Conservation (phyloP, 129 eudicot genomes). For the Smallanthus sonchifolius region DNA sequence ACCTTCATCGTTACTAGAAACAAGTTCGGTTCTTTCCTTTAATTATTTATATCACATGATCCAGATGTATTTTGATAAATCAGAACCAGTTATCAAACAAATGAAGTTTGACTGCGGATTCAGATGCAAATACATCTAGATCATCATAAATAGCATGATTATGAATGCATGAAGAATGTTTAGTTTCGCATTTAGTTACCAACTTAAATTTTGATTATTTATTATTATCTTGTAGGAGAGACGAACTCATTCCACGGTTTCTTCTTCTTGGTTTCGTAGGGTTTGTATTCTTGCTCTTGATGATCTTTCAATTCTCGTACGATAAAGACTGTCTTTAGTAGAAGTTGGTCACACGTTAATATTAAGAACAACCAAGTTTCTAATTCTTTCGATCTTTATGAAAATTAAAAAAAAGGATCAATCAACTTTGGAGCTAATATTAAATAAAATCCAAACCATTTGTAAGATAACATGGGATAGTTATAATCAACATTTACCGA, state of each 20-base stretch:
- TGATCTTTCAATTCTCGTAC: neutral
- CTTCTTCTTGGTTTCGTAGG: conserved; percentile 40
- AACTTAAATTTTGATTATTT: neutral
- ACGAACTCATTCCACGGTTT: conserved; percentile 28
- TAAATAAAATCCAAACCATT: too few relatives aligned
- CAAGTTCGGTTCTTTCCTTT: conserved; percentile 12
- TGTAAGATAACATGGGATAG: too few relatives aligned
- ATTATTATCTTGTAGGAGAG: conserved; percentile 22
- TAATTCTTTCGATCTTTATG: too few relatives aligned
- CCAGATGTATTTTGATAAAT: too few relatives aligned
- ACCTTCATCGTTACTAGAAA: conserved; percentile 32
- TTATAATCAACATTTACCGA: too few relatives aligned
- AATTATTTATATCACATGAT: neutral
- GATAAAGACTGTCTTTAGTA: neutral
- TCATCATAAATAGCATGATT: neutral
- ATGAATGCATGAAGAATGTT: conserved; percentile 20
- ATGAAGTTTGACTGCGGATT: too few relatives aligned
- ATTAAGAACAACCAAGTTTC: too few relatives aligned
- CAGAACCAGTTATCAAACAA: too few relatives aligned
- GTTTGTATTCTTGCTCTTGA: conserved; percentile 17
- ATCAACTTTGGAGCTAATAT: too few relatives aligned
- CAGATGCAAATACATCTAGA: neutral
- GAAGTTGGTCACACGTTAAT: too few relatives aligned
- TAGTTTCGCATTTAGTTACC: neutral
- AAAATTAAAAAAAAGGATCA: too few relatives aligned